These are phyloP conservation scores for Trametes sanguinea DNA, from an alignment of 768 basidiomycete species.

Conservation along the genomic window DNA sequence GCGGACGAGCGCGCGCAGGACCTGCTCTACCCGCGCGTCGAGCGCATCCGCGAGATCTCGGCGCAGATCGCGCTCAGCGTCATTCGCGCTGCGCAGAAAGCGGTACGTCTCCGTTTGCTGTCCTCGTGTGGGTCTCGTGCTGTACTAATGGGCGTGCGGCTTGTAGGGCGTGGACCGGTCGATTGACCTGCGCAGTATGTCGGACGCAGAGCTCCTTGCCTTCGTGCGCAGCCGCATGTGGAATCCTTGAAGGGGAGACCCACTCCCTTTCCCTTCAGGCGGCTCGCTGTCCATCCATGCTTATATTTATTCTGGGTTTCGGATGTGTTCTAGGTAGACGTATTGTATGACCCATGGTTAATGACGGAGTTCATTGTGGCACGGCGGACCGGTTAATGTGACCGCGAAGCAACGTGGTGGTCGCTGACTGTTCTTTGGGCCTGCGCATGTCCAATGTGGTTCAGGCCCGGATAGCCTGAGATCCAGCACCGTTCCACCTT, in stretches of 20 bases:
- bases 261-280: not conserved
- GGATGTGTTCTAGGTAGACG: not conserved
- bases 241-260: constrained; percentile 48
- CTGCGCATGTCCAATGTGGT: too few relatives aligned
- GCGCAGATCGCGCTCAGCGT: constrained; percentile 71
- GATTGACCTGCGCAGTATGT: constrained; percentile 52
- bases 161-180: constrained; percentile 28
- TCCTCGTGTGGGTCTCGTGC: not conserved
- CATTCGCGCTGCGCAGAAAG: constrained; percentile 78
- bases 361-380: too few relatives aligned
- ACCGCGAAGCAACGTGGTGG: too few relatives aligned
- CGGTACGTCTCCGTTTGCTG: constrained; percentile 44
- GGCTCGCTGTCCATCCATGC: not conserved
- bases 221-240: constrained; percentile 73
- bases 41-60: constrained; percentile 86
- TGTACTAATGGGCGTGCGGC: too few relatives aligned
- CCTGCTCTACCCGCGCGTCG: constrained; percentile 81
- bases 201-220: constrained; percentile 53
- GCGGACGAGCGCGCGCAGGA: constrained; percentile 63
- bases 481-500: too few relatives aligned
- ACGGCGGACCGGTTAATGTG: too few relatives aligned
- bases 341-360: not conserved
- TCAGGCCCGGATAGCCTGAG: too few relatives aligned
- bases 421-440: too few relatives aligned
- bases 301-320: not conserved